phyloP scores from a whole-genome alignment of 768 basidiomycete genomes.

The Rhodocollybia butyracea region DNA sequence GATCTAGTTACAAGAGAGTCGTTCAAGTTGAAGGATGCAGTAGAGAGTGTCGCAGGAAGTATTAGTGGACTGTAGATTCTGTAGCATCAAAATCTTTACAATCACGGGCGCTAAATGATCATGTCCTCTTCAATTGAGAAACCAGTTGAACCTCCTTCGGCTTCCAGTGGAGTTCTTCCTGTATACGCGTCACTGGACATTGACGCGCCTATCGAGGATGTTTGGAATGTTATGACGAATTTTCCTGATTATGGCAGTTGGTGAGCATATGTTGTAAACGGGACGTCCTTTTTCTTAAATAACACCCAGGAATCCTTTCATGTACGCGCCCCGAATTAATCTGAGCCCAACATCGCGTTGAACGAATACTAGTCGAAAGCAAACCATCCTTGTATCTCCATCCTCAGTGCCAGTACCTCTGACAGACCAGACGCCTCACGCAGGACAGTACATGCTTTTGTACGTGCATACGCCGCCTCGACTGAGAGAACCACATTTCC shows the following conservation, averaged over 20 bases:
- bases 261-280: slow-evolving; percentile 19
- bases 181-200: slow-evolving; percentile 47
- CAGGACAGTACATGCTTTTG: neutral
- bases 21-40: slow-evolving; percentile 62
- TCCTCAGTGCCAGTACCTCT: neutral
- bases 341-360: too few species aligned
- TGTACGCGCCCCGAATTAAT: neutral
- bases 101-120: too few species aligned
- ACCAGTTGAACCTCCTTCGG: slow-evolving; percentile 33
- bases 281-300: neutral
- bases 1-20: slow-evolving; percentile 74
- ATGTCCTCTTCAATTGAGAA: too few species aligned
- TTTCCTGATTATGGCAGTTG: slow-evolving; percentile 41
- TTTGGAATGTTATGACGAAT: slow-evolving; percentile 56
- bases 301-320: neutral
- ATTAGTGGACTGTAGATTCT: slow-evolving; percentile 30
- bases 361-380: neutral
- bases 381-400: neutral
- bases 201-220: slow-evolving; percentile 56
- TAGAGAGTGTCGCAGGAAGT: slow-evolving; percentile 70
- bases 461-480: neutral
- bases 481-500: neutral
- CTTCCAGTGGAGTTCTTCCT: slow-evolving; percentile 42
- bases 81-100: neutral
- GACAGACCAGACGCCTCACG: neutral